Base-by-base conservation (phyloP, 495 filamentous ascomycete species). In the Hypomontagnella monticulosa region DNA sequence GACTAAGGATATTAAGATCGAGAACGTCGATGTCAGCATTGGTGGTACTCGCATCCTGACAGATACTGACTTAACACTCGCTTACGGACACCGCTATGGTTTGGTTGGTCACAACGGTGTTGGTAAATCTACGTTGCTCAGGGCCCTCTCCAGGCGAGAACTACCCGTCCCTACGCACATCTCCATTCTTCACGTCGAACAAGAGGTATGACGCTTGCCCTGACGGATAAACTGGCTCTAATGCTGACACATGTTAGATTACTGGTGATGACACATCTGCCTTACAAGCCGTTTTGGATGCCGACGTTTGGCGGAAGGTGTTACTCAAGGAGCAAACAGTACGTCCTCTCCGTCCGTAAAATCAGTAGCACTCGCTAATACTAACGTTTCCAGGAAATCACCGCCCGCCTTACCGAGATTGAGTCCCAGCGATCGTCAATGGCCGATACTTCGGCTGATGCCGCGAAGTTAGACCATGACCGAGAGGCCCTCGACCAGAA, bases 61-160 rank as follows among this genome's bases (percentile, higher is more conserved):
- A 41, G 96, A 98, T 74, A 96, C 93, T 15, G 89, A 84, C 15
- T 77, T 99, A 46, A 97, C 93, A 1, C 83, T 99, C 63, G 91
- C 95, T 1, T 97, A 95, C 77, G 93, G 96, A 34, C 89, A 93
- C 69, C 89, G 95, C 55, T 99, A 98, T 78, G 96, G 95, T 87
- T 84, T 98, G 49, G 95, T 98, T 56, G 95, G 95, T 82, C 90
- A 97, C 81, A 99, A 99, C 84, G 95, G 95, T 93, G 93, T 99
- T 57, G 95, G 95, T 83, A 99, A 99, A 85, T 93, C 89, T 79
- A 99, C 95, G 11, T 81, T 99, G 50, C 84, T 99, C 48, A 84
- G 94, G 46, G 95, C 96, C 7, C 79, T 99, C 59, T 96, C 94
- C 66, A 87, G 93, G 66, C 87, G 95, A 90, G 95, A 99, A 73